These are phyloP conservation scores for Acanthamoeba sp. DNA, from an alignment of 208 protist genomes.

Conservation along the genomic window DNA sequence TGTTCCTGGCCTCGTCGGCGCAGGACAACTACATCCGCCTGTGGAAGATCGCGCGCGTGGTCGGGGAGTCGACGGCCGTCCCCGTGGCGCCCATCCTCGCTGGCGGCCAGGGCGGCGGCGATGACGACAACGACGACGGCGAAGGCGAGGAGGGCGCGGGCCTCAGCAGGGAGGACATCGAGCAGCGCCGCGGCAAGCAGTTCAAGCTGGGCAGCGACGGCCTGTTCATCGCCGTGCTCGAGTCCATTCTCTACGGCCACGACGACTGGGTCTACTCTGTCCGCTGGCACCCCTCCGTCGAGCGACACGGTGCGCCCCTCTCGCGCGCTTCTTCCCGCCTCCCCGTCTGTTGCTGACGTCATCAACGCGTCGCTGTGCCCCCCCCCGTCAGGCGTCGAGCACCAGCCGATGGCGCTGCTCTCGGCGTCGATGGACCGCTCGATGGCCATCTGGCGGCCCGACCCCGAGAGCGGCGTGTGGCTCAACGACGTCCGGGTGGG, in stretches of 20 bases:
- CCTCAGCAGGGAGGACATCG: conserved; percentile 46
- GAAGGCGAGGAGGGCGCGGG: background rate
- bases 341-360: background rate
- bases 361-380: background rate
- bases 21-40: conserved; percentile 86
- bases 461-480: conserved; percentile 78
- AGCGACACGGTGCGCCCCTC: background rate
- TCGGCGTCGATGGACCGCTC: conserved; percentile 87
- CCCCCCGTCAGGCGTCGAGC: background rate
- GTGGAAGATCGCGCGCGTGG: conserved; percentile 65
- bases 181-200: conserved; percentile 63
- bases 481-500: conserved; percentile 81
- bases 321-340: background rate
- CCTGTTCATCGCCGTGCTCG: conserved; percentile 69
- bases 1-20: conserved; percentile 80
- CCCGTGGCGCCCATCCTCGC: background rate
- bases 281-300: conserved; percentile 78
- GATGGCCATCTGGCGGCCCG: conserved; percentile 84
- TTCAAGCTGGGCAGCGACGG: background rate
- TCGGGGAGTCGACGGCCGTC: background rate
- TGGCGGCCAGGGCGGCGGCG: background rate
- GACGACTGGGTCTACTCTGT: conserved; percentile 87
- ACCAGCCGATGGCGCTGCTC: conserved; percentile 82
- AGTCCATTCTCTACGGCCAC: conserved; percentile 84
- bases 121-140: background rate